phyloP scores from a whole-genome alignment of 1,139 yeast genomes.

The Blastobotrys malaysiensis region DNA sequence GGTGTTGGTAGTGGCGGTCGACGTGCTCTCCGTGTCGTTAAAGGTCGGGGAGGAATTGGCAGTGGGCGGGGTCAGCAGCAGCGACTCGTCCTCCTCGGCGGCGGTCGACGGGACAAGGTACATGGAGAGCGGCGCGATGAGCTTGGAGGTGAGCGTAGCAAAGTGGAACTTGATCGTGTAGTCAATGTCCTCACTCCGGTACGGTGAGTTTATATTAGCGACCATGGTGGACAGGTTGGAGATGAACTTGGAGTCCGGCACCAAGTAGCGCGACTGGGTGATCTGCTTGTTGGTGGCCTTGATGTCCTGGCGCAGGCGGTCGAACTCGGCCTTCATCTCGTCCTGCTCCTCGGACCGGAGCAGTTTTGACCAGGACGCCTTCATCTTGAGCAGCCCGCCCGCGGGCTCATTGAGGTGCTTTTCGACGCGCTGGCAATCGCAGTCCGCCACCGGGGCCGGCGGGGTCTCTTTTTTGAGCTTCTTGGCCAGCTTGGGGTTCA shows the following conservation, averaged over 20 bases:
- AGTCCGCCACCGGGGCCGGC: conserved; percentile 5
- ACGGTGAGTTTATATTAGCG: not conserved
- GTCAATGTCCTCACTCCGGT: conserved; percentile 6
- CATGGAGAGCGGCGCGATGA: conserved; percentile 22
- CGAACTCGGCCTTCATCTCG: conserved; percentile 9
- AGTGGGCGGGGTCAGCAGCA: not conserved
- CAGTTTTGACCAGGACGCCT: not conserved
- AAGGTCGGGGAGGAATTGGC: not conserved
- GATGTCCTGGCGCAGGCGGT: conserved; percentile 5
- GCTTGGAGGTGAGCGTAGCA: conserved; percentile 23
- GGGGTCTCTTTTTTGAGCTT: not conserved
- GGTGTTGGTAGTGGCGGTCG: not conserved
- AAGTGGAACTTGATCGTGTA: conserved; percentile 21
- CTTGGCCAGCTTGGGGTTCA: conserved; percentile 6
- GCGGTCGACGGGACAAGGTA: conserved; percentile 16
- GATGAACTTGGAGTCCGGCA: conserved; percentile 21
- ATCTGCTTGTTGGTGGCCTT: conserved; percentile 12
- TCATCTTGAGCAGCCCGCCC: not conserved
- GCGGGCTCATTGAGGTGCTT: not conserved
- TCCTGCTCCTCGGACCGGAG: not conserved
- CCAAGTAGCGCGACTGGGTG: conserved; percentile 14
- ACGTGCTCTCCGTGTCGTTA: not conserved
- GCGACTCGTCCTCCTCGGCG: not conserved
- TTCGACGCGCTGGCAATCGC: conserved; percentile 3
- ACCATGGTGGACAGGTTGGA: conserved; percentile 11